A percentile compares a stretch with the other conserved stretches of the same genome.
phyloP scores from a whole-genome alignment of 345 rosid genomes.

The Diplotaxis tenuifolia region DNA sequence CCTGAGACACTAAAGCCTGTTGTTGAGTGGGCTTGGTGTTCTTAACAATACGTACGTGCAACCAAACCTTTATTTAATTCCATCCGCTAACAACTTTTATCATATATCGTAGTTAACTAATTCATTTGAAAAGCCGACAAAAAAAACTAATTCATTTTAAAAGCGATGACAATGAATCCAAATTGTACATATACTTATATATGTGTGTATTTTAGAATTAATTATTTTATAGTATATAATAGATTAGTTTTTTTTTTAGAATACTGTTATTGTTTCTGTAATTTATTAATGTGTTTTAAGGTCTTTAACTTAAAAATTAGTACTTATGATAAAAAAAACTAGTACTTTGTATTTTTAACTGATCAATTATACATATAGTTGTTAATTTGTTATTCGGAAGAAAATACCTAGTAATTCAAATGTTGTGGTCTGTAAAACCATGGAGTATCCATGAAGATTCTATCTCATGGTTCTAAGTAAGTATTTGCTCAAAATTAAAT shows the following conservation, averaged over 20 bases:
- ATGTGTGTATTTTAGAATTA: neutral
- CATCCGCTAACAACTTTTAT: neutral
- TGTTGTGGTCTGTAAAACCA: neutral
- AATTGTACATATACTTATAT: no score
- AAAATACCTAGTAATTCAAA: neutral
- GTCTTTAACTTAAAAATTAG: no score
- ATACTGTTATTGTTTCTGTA: neutral
- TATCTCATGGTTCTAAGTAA: no score
- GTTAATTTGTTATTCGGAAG: neutral
- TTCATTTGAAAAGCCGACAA: neutral
- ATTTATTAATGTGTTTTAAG: neutral
- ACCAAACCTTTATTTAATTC: neutral
- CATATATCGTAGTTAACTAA: neutral
- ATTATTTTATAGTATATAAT: neutral
- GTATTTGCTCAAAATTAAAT: no score
- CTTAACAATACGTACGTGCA: no score
- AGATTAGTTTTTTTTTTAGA: neutral
- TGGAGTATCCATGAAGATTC: no score
- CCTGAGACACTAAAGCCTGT: no score
- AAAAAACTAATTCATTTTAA: neutral
- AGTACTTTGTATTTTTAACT: neutral
- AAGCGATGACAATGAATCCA: neutral
- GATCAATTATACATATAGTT: neutral
- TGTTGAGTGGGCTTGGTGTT: no score
- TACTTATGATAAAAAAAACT: no score